A percentile compares a stretch with the other conserved stretches of the same genome.
phyloP scores from a whole-genome alignment of 2,329 filamentous ascomycete species.

The Xylariaceae sp. region DNA sequence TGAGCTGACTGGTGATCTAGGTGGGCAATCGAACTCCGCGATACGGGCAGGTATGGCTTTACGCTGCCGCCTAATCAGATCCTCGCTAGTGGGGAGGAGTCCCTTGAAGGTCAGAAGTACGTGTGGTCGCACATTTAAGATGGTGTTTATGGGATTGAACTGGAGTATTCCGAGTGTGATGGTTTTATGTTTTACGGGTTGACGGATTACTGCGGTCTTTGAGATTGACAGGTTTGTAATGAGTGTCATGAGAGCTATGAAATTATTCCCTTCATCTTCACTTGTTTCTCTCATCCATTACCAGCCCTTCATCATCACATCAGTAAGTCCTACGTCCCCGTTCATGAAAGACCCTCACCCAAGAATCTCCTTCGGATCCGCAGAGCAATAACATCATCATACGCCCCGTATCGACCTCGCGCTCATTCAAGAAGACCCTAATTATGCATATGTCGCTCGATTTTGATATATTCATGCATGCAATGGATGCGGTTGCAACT shows the following conservation, averaged over 20 bases:
- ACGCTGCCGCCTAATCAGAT: slow-evolving; percentile 30
- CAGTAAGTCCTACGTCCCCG: too few relatives aligned
- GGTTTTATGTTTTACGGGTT: not conserved
- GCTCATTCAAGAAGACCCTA: too few relatives aligned
- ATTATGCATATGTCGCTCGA: too few relatives aligned
- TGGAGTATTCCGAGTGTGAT: not conserved
- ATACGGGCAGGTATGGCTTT: slow-evolving; percentile 29
- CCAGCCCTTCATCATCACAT: too few relatives aligned
- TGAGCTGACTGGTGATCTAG: slow-evolving; percentile 15
- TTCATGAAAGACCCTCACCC: not conserved
- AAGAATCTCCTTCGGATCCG: not conserved
- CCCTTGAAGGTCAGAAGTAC: slow-evolving; percentile 30
- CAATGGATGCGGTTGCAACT: too few relatives aligned
- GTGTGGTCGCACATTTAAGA: slow-evolving; percentile 25
- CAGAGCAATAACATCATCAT: slow-evolving; percentile 3
- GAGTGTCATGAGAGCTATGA: too few relatives aligned
- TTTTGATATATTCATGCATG: too few relatives aligned
- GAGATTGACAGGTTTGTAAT: too few relatives aligned
- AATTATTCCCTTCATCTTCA: too few relatives aligned
- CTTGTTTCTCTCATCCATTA: too few relatives aligned
- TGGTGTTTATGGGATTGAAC: not conserved
- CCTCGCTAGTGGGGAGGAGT: slow-evolving; percentile 27
- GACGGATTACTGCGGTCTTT: too few relatives aligned
- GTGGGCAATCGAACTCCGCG: slow-evolving; percentile 32
- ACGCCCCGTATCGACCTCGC: not conserved